Base-by-base conservation (phyloP, 345 rosid genomes). In the Hibiscus syriacus region DNA sequence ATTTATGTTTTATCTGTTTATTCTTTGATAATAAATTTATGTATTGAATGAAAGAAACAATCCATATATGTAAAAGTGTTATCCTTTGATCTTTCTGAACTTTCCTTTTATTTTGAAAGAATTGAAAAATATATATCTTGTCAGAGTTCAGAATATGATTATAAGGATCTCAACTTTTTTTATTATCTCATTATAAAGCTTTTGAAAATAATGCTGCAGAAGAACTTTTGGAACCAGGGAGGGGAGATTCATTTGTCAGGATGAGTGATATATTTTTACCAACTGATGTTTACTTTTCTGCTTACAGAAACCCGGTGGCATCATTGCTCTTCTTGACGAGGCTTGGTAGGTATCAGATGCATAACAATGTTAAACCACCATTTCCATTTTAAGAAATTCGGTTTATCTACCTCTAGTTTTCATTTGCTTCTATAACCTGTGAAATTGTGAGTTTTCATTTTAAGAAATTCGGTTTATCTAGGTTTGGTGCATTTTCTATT, bases 251-350 rank as follows among this genome's bases (percentile, higher is more conserved):
- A 53, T 16, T 13, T 68, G n/a, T 39, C 14, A n/a, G 8, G 25
- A 56, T 22, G 13, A 26, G 65, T 43, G 34, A 29, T 29, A 19
- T 14, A 29, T 6, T 11, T 32, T 38, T 62, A 49, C 29, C 66
- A 59, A 55, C 80, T 82, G 57, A 79, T 60, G 19, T 48, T 19
- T 67, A 66, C 48, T 72, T 71, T n/a, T 75, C 22, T 72, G 63
- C 71, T 79, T 81, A 67, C 96, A 94, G 99, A 94, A 94, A 84
- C 96, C 99, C 50, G 99, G 98, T 72, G 98, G 99, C 66, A 85
- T 94, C 77, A 82, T 94, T 83, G 96, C 99, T 73, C 96, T 94
- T 74, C 81, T 94, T 30, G 99, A 94, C 76, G 98, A 94, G 79
- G 99, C 99, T 62, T 94, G 99, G 99, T 94, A 86, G 73, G 88